Conservation (phyloP, 768 basidiomycete genomes). For the Mycena vulgaris region DNA sequence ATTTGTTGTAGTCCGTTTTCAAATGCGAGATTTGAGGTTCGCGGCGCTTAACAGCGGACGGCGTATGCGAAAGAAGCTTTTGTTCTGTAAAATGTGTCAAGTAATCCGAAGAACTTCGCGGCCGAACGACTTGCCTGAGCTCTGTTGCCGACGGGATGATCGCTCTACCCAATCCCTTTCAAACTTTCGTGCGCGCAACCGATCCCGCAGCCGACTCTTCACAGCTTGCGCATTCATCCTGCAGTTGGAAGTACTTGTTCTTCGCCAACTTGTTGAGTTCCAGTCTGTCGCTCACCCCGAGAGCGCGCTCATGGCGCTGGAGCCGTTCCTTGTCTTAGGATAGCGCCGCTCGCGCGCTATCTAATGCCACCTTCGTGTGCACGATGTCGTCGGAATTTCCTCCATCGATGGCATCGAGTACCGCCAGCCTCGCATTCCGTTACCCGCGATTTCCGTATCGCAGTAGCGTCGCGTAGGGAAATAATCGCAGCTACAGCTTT, state of each 20-base stretch:
- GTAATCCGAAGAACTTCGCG: not conserved
- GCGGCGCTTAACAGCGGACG: not conserved
- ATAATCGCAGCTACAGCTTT: not conserved
- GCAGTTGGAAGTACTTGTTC: not conserved
- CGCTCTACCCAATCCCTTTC: conserved; percentile 1
- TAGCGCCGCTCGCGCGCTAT: not conserved
- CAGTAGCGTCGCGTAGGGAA: not conserved
- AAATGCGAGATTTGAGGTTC: conserved; percentile 42
- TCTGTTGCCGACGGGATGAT: conserved; percentile 32
- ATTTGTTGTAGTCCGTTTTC: conserved; percentile 49
- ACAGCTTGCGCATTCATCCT: conserved; percentile 6
- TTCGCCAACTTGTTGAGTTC: not conserved
- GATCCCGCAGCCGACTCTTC: not conserved
- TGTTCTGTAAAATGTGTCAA: not conserved
- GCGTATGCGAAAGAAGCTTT: not conserved
- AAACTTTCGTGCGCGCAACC: not conserved
- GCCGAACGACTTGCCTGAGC: conserved; percentile 33
- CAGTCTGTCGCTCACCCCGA: not conserved
- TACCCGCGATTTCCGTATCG: not conserved
- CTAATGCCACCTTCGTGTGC: not conserved
- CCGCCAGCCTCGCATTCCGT: not conserved
- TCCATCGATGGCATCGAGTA: not conserved
- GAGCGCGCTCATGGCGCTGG: not conserved
- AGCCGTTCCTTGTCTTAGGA: not conserved
- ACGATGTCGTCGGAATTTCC: not conserved